Evolutionary conservation across 495 filamentous ascomycete genomes (phyloP), one percentile per base, ranked within the genome.

Genomic region (Rhypophila decipiens): DNA sequence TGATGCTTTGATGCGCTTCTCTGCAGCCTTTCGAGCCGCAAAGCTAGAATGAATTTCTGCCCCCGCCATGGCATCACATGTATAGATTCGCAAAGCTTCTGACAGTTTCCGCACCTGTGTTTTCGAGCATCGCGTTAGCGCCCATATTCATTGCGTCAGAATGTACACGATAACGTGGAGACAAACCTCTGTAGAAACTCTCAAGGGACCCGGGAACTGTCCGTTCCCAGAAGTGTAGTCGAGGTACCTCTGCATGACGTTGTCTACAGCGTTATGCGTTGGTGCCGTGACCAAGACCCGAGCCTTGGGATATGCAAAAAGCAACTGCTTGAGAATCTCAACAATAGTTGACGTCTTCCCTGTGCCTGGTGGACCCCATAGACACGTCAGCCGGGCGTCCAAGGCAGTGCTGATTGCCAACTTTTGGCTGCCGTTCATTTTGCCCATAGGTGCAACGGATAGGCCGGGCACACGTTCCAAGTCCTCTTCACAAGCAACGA

Each of bases 331-430:
- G 29, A 78, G 56, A 21, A 77, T 70, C 8, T 57, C 60, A 5
- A 74, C 71, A 19, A 76, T 66, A 10, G 75, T 77, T 38, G 72
- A 58, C 1, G 75, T 77, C 52, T 78, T 78, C 5, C 74, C 74
- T 1, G 75, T 77, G 4, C 75, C 75, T 0, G 75, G 75, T 1
- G 75, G 75, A 0, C 75, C 75, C 75, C 74, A 77, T 0, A 76
- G 52, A 34, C 68, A 74, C 11, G 64, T 68, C 33, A 78, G 44
- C 3, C 64, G 58, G 20, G 53, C 47, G 3, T 21, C 54, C 23
- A 75, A 44, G 2, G 69, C 53, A 22, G 69, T 60, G 21, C 58
- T 38, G 10, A 77, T 55, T 11, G 74, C 74, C 4, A 51, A 47
- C 38, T 66, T 71, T 48, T 77, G 74, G 43, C 71, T 74, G 5